Evolutionary conservation across 345 rosid species (phyloP).

Genomic region (Camelina laxa): DNA sequence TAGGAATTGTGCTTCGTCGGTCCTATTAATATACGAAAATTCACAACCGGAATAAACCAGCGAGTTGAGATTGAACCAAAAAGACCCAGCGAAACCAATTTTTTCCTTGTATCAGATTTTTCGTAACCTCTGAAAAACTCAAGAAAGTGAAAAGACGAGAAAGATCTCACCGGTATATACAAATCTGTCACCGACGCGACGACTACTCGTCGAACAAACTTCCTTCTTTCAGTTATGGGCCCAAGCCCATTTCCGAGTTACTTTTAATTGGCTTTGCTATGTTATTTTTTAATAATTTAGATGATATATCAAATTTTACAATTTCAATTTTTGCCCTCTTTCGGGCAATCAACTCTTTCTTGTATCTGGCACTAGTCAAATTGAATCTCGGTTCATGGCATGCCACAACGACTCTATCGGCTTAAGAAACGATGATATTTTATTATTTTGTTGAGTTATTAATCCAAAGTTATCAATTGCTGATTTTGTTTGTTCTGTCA

Average conservation of each 20-base stretch:
- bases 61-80: not conserved
- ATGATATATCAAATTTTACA: too few relatives aligned
- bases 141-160: not conserved
- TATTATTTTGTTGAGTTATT: too few relatives aligned
- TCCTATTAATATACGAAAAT: not conserved
- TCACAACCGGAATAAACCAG: constrained; percentile 29
- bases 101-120: not conserved
- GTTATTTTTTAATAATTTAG: too few relatives aligned
- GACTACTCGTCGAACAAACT: not conserved
- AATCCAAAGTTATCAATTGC: too few relatives aligned
- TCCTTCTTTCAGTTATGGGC: not conserved
- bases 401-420: too few relatives aligned
- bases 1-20: not conserved
- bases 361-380: too few relatives aligned
- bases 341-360: too few relatives aligned
- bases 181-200: not conserved
- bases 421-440: too few relatives aligned
- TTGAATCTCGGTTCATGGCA: too few relatives aligned
- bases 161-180: not conserved
- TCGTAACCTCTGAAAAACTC: not conserved
- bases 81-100: too few relatives aligned
- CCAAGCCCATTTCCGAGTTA: not conserved
- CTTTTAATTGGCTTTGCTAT: not conserved
- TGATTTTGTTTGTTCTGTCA: too few relatives aligned
- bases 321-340: too few relatives aligned